Evolutionary conservation across 2,329 filamentous ascomycete species (phyloP).

Genomic region (Microsporum audouinii): DNA sequence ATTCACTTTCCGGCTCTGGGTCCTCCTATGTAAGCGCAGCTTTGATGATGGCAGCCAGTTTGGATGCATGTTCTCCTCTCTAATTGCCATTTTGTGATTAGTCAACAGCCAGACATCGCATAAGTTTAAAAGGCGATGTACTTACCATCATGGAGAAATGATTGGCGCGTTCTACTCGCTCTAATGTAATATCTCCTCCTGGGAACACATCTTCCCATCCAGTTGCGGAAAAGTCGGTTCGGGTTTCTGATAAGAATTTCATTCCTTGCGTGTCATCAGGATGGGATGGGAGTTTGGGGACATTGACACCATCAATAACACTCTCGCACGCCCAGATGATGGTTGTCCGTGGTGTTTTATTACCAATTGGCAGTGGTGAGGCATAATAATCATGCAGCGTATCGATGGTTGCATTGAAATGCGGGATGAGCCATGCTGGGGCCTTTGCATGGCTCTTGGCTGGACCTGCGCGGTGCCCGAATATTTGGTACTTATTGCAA

Average conservation of each 20-base stretch:
- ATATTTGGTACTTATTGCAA: conserved; percentile 38
- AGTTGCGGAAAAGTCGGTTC: background rate
- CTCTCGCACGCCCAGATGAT: conserved; percentile 3
- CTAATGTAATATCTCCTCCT: background rate
- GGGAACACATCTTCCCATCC: background rate
- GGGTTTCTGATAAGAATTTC: conserved; percentile 2
- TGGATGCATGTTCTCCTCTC: background rate
- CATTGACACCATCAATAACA: background rate
- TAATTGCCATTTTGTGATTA: background rate
- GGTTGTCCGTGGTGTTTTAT: conserved; percentile 1
- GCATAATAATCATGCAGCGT: conserved; percentile 36
- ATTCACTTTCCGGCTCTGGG: background rate
- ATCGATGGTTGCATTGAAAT: conserved; percentile 42
- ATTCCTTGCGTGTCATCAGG: conserved; percentile 1
- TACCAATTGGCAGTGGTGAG: conserved; percentile 12
- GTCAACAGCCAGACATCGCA: background rate
- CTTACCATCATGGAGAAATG: background rate
- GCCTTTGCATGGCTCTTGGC: conserved; percentile 24
- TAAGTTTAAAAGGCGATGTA: background rate
- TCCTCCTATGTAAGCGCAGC: background rate
- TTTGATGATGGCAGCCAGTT: background rate
- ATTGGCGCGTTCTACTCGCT: background rate
- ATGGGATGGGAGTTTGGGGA: background rate
- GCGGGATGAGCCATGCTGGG: conserved; percentile 39
- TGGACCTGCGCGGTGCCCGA: conserved; percentile 31